phyloP scores from a whole-genome alignment of 768 basidiomycete species.

The Russula foetens region DNA sequence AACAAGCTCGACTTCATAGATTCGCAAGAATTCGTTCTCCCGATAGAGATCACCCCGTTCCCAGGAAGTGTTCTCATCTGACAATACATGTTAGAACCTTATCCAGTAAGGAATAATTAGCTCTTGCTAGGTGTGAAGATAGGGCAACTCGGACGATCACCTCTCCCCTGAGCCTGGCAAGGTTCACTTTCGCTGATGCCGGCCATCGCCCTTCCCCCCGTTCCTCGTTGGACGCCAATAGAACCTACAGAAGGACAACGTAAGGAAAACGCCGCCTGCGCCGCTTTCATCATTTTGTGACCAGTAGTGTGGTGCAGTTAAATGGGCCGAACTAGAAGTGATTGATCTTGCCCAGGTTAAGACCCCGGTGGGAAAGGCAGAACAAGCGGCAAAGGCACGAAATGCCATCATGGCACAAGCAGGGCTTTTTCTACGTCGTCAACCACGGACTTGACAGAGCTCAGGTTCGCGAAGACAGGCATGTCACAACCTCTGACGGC shows the following conservation, averaged over 20 bases:
- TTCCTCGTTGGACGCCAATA: slow-evolving; percentile 20
- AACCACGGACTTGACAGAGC: slow-evolving; percentile 38
- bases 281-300: not conserved
- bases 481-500: not conserved
- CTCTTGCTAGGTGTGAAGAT: not conserved
- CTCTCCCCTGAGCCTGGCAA: not conserved
- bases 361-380: slow-evolving; percentile 26
- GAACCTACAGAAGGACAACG: not conserved
- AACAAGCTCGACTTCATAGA: too few relatives aligned
- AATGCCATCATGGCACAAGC: slow-evolving; percentile 27
- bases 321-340: slow-evolving; percentile 28
- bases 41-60: not conserved
- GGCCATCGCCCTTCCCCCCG: slow-evolving; percentile 7
- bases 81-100: not conserved
- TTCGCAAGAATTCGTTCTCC: not conserved
- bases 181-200: slow-evolving; percentile 5
- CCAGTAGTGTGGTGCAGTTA: slow-evolving; percentile 24
- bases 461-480: not conserved
- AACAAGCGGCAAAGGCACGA: slow-evolving; percentile 24
- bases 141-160: not conserved
- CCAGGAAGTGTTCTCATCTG: not conserved
- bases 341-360: slow-evolving; percentile 27
- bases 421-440: slow-evolving; percentile 40
- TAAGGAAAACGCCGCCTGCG: not conserved
- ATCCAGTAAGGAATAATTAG: not conserved